Evolutionary conservation across 805 yeast genomes (phyloP).

Genomic region (Saturnispora serradocipensis): DNA sequence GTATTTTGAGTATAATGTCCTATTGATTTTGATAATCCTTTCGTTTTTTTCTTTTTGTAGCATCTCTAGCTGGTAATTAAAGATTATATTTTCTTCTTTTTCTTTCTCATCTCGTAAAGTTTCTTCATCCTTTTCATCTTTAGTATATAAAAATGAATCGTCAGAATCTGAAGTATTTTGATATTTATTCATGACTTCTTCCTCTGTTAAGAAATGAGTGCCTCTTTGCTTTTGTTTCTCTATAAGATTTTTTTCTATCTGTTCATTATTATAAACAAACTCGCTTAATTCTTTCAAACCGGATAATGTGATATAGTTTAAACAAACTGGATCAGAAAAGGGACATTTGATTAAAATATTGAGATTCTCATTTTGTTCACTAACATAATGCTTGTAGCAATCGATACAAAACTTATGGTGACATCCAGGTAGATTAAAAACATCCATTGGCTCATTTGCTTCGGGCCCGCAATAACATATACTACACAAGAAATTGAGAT

Average conservation of each 20-base stretch:
- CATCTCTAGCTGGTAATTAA: constrained; percentile 20
- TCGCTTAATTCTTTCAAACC: constrained; percentile 30
- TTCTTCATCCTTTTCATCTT: constrained; percentile 3
- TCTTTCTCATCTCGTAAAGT: constrained; percentile 7
- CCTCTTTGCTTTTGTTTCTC: not conserved
- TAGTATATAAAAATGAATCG: not conserved
- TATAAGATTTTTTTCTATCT: not conserved
- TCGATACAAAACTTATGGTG: constrained; percentile 58
- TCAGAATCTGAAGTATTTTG: constrained; percentile 10
- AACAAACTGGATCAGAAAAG: constrained; percentile 39
- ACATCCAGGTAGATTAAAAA: constrained; percentile 49
- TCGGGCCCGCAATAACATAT: constrained; percentile 64
- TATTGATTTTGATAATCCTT: constrained; percentile 16
- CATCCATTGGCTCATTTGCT: constrained; percentile 22
- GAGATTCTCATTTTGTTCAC: constrained; percentile 31
- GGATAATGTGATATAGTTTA: constrained; percentile 31
- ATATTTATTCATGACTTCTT: constrained; percentile 3
- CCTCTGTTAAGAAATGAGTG: constrained; percentile 6
- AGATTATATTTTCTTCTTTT: constrained; percentile 9
- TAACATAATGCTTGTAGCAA: constrained; percentile 60
- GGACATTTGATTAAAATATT: constrained; percentile 58
- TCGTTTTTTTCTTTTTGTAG: constrained; percentile 18
- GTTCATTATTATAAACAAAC: constrained; percentile 8
- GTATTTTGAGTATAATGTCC: constrained; percentile 29
- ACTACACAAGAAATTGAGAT: constrained; percentile 37